Evolutionary conservation across 495 filamentous ascomycete species (phyloP).

Genomic region (Xanthoparmelia taractica): DNA sequence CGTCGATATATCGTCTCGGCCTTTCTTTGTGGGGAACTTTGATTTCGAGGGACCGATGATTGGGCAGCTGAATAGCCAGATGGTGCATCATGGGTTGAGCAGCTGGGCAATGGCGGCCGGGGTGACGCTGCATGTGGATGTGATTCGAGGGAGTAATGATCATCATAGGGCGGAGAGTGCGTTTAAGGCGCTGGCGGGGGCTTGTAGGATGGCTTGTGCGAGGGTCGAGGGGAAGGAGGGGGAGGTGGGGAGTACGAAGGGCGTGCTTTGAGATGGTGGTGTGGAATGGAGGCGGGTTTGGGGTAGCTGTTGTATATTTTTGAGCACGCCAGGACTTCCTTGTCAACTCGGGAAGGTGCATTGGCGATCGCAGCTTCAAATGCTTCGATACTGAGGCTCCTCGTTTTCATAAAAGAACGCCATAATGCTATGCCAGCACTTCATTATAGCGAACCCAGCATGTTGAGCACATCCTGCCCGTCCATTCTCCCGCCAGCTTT

Average conservation of each 20-base stretch:
- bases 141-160: constrained; percentile 81
- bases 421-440: neutral
- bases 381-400: neutral
- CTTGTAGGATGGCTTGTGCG: constrained; percentile 65
- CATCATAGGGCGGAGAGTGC: constrained; percentile 95
- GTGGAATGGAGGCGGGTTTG: neutral
- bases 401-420: neutral
- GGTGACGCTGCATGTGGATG: constrained; percentile 91
- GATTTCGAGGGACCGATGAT: constrained; percentile 84
- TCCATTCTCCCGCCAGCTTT: constrained; percentile 8
- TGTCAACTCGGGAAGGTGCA: neutral
- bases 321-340: neutral
- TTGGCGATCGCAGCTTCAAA: neutral
- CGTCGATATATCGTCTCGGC: constrained; percentile 86
- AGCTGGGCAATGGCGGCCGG: constrained; percentile 86
- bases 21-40: constrained; percentile 72
- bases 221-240: constrained; percentile 70
- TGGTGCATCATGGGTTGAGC: constrained; percentile 92
- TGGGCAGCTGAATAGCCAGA: constrained; percentile 86
- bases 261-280: constrained; percentile 47
- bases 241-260: constrained; percentile 92
- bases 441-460: constrained; percentile 17
- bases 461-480: constrained; percentile 15
- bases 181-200: constrained; percentile 91
- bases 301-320: neutral